Conservation (phyloP, 129 eudicot genomes). For the Sambucus nigra region DNA sequence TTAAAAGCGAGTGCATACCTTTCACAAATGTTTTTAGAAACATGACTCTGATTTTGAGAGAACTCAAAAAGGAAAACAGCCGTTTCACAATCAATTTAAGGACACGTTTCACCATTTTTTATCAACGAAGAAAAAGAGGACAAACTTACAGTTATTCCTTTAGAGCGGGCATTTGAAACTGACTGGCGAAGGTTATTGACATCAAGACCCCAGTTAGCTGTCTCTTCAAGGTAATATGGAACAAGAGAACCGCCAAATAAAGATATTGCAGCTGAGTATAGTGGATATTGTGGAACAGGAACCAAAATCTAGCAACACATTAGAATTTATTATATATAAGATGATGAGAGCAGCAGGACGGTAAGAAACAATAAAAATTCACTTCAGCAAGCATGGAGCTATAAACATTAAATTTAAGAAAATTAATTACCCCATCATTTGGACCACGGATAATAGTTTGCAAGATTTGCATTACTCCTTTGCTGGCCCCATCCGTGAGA, state of each 20-base stretch:
- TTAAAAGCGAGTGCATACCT: too few species aligned
- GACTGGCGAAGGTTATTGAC: constrained; percentile 73
- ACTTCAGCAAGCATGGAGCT: not conserved
- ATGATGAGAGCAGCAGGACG: not conserved
- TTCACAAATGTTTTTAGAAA: too few species aligned
- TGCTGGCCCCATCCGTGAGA: constrained; percentile 99
- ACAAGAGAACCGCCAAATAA: constrained; percentile 88
- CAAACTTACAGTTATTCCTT: constrained; percentile 75
- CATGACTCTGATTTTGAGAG: too few species aligned
- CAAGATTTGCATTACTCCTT: constrained; percentile 95
- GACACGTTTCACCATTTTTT: constrained; percentile 10
- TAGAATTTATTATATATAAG: not conserved
- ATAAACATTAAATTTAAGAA: too few species aligned
- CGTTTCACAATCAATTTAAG: constrained; percentile 3
- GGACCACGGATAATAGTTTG: constrained; percentile 65
- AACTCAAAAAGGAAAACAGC: too few species aligned
- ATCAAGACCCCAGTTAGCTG: constrained; percentile 98
- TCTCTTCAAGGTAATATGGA: constrained; percentile 91
- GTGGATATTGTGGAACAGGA: constrained; percentile 99
- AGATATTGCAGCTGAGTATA: constrained; percentile 90
- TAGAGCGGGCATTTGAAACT: constrained; percentile 61
- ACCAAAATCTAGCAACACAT: constrained; percentile 57
- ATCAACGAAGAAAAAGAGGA: not conserved
- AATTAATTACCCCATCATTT: constrained; percentile 70
- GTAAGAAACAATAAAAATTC: not conserved